These are phyloP conservation scores for Xerocomus nothofagi DNA, from an alignment of 1,284 basidiomycete genomes.

Conservation along the genomic window DNA sequence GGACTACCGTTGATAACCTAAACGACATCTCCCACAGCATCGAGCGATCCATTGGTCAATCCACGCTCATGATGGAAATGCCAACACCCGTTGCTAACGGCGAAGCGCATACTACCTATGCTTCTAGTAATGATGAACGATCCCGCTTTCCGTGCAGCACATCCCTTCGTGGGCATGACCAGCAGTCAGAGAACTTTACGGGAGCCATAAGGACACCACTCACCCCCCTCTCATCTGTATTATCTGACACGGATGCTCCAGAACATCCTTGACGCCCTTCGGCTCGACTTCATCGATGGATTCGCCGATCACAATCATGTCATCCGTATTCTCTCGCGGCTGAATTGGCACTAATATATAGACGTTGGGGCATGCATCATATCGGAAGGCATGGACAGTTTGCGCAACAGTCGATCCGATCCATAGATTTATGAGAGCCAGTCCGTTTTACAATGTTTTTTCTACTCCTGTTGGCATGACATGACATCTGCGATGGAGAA, in stretches of 20 bases:
- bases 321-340: constrained; percentile 11
- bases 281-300: constrained; percentile 38
- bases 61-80: constrained; percentile 21
- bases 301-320: constrained; percentile 31
- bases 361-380: constrained; percentile 19
- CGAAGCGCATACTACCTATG: constrained; percentile 7
- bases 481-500: constrained; percentile 6
- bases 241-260: constrained; percentile 26
- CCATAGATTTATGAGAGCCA: constrained; percentile 28
- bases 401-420: constrained; percentile 13
- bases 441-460: constrained; percentile 18
- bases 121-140: constrained; percentile 14
- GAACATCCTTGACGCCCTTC: constrained; percentile 36
- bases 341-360: constrained; percentile 17
- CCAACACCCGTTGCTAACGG: constrained; percentile 10
- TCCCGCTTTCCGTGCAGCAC: constrained; percentile 5
- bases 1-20: constrained; percentile 28
- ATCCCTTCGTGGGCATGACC: constrained; percentile 6
- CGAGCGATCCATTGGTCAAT: constrained; percentile 23
- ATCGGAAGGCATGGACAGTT: constrained; percentile 22
- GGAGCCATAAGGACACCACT: constrained; percentile 22
- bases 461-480: constrained; percentile 15
- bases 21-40: constrained; percentile 30
- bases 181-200: constrained; percentile 8
- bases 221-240: constrained; percentile 31